Evolutionary conservation across 805 yeast species (phyloP).

Genomic region (Wickerhamiella azymoides): DNA sequence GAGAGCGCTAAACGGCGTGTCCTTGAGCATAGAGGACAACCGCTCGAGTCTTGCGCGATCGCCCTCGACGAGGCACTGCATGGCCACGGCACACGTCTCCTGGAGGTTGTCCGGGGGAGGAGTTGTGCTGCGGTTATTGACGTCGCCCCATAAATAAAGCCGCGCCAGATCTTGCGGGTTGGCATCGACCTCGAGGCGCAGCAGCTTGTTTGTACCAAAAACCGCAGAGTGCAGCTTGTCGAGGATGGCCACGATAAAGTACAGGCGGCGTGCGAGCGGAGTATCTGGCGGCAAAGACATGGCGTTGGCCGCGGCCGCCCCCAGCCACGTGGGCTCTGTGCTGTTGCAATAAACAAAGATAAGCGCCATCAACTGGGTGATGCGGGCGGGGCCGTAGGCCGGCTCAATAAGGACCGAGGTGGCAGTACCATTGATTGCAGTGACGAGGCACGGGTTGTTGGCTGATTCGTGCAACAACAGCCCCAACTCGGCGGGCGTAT

Average conservation of each 20-base stretch:
- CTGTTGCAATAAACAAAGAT: conserved; percentile 24
- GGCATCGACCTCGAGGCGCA: conserved; percentile 1
- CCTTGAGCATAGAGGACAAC: conserved; percentile 2
- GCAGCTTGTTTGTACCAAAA: conserved; percentile 3
- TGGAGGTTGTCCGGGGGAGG: conserved; percentile 2
- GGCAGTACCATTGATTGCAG: conserved; percentile 18
- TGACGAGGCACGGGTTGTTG: conserved; percentile 12
- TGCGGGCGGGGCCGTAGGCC: conserved; percentile 13
- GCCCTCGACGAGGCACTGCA: conserved; percentile 3
- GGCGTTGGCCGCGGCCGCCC: conserved; percentile 24
- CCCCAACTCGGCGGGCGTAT: conserved; percentile 22
- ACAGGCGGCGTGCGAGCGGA: conserved; percentile 2
- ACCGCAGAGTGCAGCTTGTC: conserved; percentile 9
- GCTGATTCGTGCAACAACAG: conserved; percentile 16
- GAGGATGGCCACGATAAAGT: conserved; percentile 1
- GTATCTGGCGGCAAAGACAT: conserved; percentile 11
- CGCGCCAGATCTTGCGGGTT: not conserved
- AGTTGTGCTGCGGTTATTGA: not conserved
- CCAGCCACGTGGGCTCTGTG: conserved; percentile 24
- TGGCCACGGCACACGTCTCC: conserved; percentile 4
- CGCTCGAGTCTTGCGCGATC: not conserved
- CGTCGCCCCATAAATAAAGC: conserved; percentile 5
- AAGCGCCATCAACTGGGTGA: conserved; percentile 24
- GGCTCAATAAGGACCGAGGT: conserved; percentile 9
- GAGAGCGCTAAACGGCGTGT: conserved; percentile 2